These are phyloP conservation scores for Globisporangium polare DNA, from an alignment of 352 stramenopile species.

Conservation along the genomic window DNA sequence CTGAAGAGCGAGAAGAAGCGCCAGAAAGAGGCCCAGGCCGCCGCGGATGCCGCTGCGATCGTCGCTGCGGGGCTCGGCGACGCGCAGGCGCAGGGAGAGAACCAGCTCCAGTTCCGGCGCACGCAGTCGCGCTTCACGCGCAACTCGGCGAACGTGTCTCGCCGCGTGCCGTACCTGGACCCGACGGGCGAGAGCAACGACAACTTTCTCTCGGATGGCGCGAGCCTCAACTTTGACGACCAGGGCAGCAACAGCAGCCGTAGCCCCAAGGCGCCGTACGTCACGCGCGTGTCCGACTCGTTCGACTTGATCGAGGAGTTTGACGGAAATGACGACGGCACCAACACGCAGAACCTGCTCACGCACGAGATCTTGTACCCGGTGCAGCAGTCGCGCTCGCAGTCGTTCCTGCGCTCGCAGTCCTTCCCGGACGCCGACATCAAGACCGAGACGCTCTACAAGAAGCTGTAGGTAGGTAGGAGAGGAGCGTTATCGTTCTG, in stretches of 20 bases:
- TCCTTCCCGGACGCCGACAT: constrained; percentile 68
- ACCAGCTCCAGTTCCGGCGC: constrained; percentile 31
- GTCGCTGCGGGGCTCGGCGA: constrained; percentile 22
- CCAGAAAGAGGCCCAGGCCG: constrained; percentile 35
- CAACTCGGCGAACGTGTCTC: constrained; percentile 9
- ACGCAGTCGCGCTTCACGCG: constrained; percentile 63
- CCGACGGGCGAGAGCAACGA: constrained; percentile 4
- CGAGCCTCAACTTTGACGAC: constrained; percentile 26
- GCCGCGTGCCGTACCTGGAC: constrained; percentile 11
- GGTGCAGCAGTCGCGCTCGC: constrained; percentile 47
- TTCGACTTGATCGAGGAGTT: constrained; percentile 57
- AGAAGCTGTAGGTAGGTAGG: constrained; percentile 27
- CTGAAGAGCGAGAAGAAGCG: constrained; percentile 83
- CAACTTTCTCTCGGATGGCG: constrained; percentile 6
- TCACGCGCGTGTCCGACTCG: constrained; percentile 32
- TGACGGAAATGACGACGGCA: constrained; percentile 28
- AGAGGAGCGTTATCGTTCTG: background rate
- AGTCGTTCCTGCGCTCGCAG: constrained; percentile 72
- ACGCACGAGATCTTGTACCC: constrained; percentile 51
- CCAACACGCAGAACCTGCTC: constrained; percentile 29
- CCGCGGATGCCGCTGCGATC: constrained; percentile 18
- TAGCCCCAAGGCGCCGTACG: constrained; percentile 18
- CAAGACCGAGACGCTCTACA: constrained; percentile 55
- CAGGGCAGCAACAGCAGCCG: constrained; percentile 10
- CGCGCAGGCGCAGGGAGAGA: constrained; percentile 15